phyloP scores from a whole-genome alignment of 495 filamentous ascomycete genomes.

The Trichoderma asperelloides region DNA sequence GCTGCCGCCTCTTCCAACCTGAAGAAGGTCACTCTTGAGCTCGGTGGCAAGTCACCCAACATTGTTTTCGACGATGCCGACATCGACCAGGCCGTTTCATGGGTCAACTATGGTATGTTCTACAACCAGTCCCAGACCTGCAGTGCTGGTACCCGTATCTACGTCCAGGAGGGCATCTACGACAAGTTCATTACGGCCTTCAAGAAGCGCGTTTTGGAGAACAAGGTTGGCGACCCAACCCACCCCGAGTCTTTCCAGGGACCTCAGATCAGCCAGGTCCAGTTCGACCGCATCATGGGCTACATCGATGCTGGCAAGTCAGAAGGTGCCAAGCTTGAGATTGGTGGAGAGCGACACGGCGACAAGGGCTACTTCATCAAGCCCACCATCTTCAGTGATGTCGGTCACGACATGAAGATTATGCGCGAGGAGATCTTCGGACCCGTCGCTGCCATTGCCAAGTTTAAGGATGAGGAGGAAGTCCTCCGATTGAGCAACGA shows the following conservation, averaged over 20 bases:
- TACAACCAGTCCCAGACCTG: slow-evolving; percentile 48
- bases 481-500: slow-evolving; percentile 68
- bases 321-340: slow-evolving; percentile 74
- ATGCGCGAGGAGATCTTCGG: slow-evolving; percentile 95
- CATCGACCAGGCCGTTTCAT: slow-evolving; percentile 62
- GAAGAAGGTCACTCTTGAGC: slow-evolving; percentile 78
- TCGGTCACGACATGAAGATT: slow-evolving; percentile 83
- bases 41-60: slow-evolving; percentile 67
- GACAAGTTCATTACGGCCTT: slow-evolving; percentile 52
- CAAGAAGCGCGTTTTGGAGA: slow-evolving; percentile 22
- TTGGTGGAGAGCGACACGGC: slow-evolving; percentile 82
- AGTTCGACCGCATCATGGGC: slow-evolving; percentile 96
- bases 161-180: slow-evolving; percentile 48
- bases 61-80: slow-evolving; percentile 67
- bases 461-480: slow-evolving; percentile 82
- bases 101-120: slow-evolving; percentile 44
- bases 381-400: slow-evolving; percentile 86
- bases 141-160: slow-evolving; percentile 40
- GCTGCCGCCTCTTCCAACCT: slow-evolving; percentile 80
- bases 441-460: slow-evolving; percentile 77
- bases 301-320: slow-evolving; percentile 91
- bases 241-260: slow-evolving; percentile 85
- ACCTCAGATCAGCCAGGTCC: slow-evolving; percentile 87
- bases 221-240: slow-evolving; percentile 79
- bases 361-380: slow-evolving; percentile 87